phyloP scores from a whole-genome alignment of 2,329 filamentous ascomycete species.

The Penicillium occitanis region DNA sequence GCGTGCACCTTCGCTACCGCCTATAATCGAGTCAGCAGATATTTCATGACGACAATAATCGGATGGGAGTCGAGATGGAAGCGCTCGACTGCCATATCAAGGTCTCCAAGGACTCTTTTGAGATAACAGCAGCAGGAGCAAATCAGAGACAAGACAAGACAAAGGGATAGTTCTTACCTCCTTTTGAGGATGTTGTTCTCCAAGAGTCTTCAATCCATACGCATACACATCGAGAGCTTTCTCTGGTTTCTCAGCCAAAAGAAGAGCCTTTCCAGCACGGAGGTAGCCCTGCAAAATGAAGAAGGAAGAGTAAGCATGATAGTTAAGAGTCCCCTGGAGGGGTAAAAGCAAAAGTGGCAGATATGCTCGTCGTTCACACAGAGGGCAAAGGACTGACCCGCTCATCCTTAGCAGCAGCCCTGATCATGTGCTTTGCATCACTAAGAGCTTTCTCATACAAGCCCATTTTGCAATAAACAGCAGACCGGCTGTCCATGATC shows the following conservation, averaged over 20 bases:
- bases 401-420: constrained; percentile 51
- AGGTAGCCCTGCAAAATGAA: constrained; percentile 51
- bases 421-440: constrained; percentile 60
- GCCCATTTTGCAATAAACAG: constrained; percentile 55
- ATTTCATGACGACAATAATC: not conserved
- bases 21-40: not conserved
- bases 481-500: constrained; percentile 57
- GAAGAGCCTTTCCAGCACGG: constrained; percentile 52
- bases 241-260: constrained; percentile 50
- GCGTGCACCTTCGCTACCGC: constrained; percentile 9
- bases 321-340: not conserved
- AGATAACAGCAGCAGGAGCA: not conserved
- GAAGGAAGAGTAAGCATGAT: not conserved
- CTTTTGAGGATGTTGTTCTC: constrained; percentile 40
- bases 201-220: constrained; percentile 56
- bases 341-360: not conserved
- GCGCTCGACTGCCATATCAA: too few species aligned
- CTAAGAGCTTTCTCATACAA: constrained; percentile 53
- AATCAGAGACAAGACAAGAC: not conserved
- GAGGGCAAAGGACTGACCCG: constrained; percentile 35
- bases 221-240: constrained; percentile 58
- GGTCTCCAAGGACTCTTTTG: not conserved
- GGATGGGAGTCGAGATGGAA: not conserved
- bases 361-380: not conserved
- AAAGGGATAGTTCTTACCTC: constrained; percentile 19